Base-by-base conservation (phyloP, 2,329 filamentous ascomycete genomes). In the Scedosporium apiospermum region DNA sequence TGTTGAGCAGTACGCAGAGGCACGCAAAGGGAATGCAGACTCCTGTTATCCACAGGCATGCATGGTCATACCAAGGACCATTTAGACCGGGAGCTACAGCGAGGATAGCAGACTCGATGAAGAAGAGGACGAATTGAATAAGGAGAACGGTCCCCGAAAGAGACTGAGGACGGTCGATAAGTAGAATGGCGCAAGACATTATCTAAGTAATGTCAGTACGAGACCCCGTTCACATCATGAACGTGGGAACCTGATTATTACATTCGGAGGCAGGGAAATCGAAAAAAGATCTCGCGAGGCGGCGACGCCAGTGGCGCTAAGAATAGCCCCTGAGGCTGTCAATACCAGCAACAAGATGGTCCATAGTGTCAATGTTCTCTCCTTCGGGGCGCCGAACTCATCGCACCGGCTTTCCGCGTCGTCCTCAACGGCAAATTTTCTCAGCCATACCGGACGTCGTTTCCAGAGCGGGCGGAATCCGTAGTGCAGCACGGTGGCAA, bases 1-100 rank as follows among this genome's bases (percentile, higher is more conserved):
- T 91, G 26, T 80, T 74, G 12, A 91, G 70, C 16, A 90, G 82
- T 14, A 83, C 66, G 2, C 78, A 49, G 6, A 87, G 75, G 1
- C 80, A 80, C 4, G 73, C 65, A 5, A 82, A 65, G 0, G 82
- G 76, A 16, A 79, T 68, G 9, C 72, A 66, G 4, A 81, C 64
- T 63, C 74, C 66, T 67, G 70, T 67, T 0, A 66, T 53, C 72
- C 69, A 38, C 34, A 38, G 6, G 34, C 34, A 72, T 7, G 66
- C 58, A 9, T 69, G 51, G 26, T 65, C 51, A 6, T 58, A 3
- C 14, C 60, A 63, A 0, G 65, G 63, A 65, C 67, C 68, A 26
- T 55, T 65, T 2, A 72, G 69, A 51, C 71, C 66, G 18, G 75
- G 71, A 18, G 41, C 60, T 16, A 57, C 60, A 3, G 64, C 60